Evolutionary conservation across 305 asterid genomes (phyloP), one percentile per base, ranked within the genome.

Genomic region (Rubia peregrina): DNA sequence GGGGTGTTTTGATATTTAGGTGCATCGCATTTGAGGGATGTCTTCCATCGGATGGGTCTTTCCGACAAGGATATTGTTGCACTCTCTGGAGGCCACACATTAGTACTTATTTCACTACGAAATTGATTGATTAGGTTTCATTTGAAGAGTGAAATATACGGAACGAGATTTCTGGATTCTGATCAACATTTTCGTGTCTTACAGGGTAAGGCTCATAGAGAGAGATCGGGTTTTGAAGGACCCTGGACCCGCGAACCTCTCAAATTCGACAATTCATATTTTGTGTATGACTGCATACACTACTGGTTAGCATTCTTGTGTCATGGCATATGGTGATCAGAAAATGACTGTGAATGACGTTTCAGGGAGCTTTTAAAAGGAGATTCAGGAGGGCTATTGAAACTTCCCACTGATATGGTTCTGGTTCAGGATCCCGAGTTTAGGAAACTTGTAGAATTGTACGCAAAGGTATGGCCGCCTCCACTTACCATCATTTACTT

Each of bases 381-480:
- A 44, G 92, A 90, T 33, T 85, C 96, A 14, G 61, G 77, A 71
- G 96, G 84, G 53, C 83, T 93, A 64, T 71, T 91, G 69, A 93
- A 89, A 80, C 88, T 93, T 76, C 96, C 91, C 49, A 86, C 96
- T 3, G 98, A 93, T 73, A 81, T 73, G 68, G 95, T 82, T 67
- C 78, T 93, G 66, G 78, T 91, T 14, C 84, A 89, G 75, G 98
- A 93, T 80, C 91, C 91, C 33, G 71, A 72, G 40, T 86, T 93
- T 60, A 80, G 78, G 41, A 76, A 26, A 22, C 85, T 76, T 78
- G 96, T 91, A 17, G 69, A 76, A 66, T 80, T 91, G 51, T 91
- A 93, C 75, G 90, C 98, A n/a, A 74, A 86, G 92, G 97, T 87
- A 83, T n/a, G n/a, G n/a, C n/a, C n/a, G n/a, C n/a, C n/a, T n/a